Evolutionary conservation across 1,284 basidiomycete genomes (phyloP).

Genomic region (Apiotrichum brassicae): DNA sequence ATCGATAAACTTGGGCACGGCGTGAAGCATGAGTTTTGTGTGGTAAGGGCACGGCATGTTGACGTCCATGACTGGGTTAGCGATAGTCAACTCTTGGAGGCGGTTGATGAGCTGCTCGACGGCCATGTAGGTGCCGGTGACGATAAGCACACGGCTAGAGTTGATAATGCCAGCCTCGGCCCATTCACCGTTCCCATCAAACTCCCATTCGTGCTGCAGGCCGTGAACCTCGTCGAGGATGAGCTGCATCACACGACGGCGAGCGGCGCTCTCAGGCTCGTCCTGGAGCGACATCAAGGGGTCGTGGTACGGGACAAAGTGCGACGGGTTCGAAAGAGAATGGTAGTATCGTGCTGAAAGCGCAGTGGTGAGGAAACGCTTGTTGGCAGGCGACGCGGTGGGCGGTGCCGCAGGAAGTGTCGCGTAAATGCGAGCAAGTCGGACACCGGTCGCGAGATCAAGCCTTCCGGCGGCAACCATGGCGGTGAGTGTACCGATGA

Average conservation of each 20-base stretch:
- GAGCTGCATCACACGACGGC: conserved; percentile 41
- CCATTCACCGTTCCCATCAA: conserved; percentile 37
- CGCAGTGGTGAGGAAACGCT: conserved; percentile 36
- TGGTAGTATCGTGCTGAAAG: conserved; percentile 43
- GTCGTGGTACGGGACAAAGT: conserved; percentile 25
- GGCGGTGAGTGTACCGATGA: conserved; percentile 44
- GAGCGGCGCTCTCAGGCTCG: conserved; percentile 23
- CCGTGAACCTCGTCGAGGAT: conserved; percentile 43
- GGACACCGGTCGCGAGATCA: conserved; percentile 39
- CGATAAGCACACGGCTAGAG: conserved; percentile 41
- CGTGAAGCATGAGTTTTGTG: conserved; percentile 43
- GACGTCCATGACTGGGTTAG: conserved; percentile 47
- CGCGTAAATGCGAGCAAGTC: conserved; percentile 40
- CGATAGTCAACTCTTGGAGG: conserved; percentile 37
- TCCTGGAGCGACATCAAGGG: conserved; percentile 16
- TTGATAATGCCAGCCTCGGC: conserved; percentile 45
- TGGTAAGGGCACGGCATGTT: conserved; percentile 44
- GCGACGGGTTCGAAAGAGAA: conserved; percentile 37
- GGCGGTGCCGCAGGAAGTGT: conserved; percentile 31
- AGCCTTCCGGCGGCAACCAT: conserved; percentile 42
- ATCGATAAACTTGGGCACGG: conserved; percentile 35
- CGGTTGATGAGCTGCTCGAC: conserved; percentile 40
- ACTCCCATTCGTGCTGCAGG: conserved; percentile 34
- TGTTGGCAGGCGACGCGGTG: conserved; percentile 7
- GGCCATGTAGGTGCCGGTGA: conserved; percentile 40